Percentiles rank a stretch among this genome's conserved stretches.
phyloP scores from a whole-genome alignment of 805 yeast genomes.

The Sugiyamaella lignohabitans region DNA sequence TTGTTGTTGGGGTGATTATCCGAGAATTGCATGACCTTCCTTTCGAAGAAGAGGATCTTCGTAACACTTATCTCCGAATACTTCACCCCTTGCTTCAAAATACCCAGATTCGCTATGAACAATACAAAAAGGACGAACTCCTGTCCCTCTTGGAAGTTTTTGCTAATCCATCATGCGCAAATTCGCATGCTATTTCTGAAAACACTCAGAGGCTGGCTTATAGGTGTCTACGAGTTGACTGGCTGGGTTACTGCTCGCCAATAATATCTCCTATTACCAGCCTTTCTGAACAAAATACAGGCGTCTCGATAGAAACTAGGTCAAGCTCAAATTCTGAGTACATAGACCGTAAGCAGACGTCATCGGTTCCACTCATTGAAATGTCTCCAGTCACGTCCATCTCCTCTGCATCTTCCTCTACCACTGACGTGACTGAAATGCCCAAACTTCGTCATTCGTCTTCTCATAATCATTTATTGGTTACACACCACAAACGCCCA shows the following conservation, averaged over 20 bases:
- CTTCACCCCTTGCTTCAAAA: conserved; percentile 62
- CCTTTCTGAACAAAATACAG: conserved; percentile 1
- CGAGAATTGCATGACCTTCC: conserved; percentile 72
- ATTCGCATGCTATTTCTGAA: conserved; percentile 14
- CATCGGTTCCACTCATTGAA: background rate
- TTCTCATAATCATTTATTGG: background rate
- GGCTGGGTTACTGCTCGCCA: conserved; percentile 20
- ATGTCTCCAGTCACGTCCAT: background rate
- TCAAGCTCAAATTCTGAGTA: conserved; percentile 3
- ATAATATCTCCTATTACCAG: conserved; percentile 5
- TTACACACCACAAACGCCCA: background rate
- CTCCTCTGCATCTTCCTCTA: background rate
- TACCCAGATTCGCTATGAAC: conserved; percentile 51
- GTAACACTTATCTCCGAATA: conserved; percentile 69
- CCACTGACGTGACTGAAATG: background rate
- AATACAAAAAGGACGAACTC: conserved; percentile 55
- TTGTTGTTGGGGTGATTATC: conserved; percentile 73
- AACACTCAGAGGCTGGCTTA: conserved; percentile 25
- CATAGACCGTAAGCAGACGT: background rate
- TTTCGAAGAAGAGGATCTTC: conserved; percentile 48
- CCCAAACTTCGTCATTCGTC: background rate
- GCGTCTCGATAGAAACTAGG: background rate
- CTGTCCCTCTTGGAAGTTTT: conserved; percentile 46
- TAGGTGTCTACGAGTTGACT: conserved; percentile 23
- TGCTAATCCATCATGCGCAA: conserved; percentile 12